phyloP scores from a whole-genome alignment of 2,329 filamentous ascomycete species.

The Calonectria honghensis region DNA sequence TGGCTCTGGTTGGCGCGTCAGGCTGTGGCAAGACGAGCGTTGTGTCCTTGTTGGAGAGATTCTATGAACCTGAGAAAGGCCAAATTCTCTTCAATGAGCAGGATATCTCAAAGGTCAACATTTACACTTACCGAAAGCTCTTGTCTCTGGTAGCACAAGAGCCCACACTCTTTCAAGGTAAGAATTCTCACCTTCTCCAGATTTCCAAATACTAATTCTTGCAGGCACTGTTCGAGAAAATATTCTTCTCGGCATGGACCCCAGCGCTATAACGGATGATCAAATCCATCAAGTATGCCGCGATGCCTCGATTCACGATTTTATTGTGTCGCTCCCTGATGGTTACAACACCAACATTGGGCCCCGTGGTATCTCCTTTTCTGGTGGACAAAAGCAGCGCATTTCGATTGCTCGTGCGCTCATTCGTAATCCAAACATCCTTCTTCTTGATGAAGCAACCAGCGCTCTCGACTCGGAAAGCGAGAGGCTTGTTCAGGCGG shows the following conservation, averaged over 20 bases:
- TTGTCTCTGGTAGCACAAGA: conserved; percentile 86
- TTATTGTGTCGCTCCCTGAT: conserved; percentile 79
- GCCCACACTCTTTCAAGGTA: conserved; percentile 78
- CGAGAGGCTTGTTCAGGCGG: conserved; percentile 78
- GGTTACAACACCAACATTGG: conserved; percentile 82
- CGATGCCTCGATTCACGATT: conserved; percentile 82
- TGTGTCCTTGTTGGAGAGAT: conserved; percentile 78
- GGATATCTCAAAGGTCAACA: conserved; percentile 75
- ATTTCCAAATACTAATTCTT: no score
- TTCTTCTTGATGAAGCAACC: conserved; percentile 80
- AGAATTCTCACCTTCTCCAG: no score
- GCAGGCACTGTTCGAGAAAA: conserved; percentile 80
- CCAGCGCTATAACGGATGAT: conserved; percentile 70
- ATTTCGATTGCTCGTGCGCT: conserved; percentile 82
- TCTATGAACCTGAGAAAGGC: conserved; percentile 81
- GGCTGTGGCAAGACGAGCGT: conserved; percentile 85
- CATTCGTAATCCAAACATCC: conserved; percentile 76
- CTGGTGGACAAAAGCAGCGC: conserved; percentile 84
- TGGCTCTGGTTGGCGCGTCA: conserved; percentile 81
- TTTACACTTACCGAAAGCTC: conserved; percentile 77
- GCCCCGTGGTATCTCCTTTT: conserved; percentile 78
- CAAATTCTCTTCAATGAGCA: conserved; percentile 78
- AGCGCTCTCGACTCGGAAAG: conserved; percentile 66
- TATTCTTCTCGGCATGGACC: conserved; percentile 78
- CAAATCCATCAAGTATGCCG: conserved; percentile 72